Evolutionary conservation across 1,284 basidiomycete genomes (phyloP).

Genomic region (Rhodotorula sp.): DNA sequence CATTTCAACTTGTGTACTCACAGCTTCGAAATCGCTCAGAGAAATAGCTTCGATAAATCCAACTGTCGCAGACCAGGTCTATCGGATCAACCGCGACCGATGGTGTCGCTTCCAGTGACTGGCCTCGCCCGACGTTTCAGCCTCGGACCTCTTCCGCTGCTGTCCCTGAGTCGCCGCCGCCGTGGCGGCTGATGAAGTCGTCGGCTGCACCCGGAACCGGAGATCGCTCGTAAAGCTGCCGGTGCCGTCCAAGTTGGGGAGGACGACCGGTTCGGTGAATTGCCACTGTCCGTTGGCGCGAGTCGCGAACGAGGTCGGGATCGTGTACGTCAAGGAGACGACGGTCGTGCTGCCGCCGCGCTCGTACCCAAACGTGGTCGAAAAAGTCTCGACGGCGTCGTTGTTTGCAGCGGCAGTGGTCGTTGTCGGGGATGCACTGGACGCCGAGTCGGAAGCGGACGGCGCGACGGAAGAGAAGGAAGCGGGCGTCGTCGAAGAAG

Average conservation of each 20-base stretch:
- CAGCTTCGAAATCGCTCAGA: too few species aligned
- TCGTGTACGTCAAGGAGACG: constrained; percentile 33
- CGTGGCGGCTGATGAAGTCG: neutral
- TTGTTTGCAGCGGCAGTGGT: neutral
- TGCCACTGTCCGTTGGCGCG: constrained; percentile 32
- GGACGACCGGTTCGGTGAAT: constrained; percentile 34
- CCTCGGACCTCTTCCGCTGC: neutral
- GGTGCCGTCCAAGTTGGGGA: constrained; percentile 6
- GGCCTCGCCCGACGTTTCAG: neutral
- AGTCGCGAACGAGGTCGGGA: constrained; percentile 22
- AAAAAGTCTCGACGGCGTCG: neutral
- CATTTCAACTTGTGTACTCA: too few species aligned
- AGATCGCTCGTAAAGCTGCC: constrained; percentile 28
- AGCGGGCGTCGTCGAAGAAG: neutral
- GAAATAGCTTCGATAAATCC: neutral
- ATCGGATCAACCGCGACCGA: neutral
- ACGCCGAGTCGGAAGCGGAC: neutral
- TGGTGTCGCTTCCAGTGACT: constrained; percentile 1
- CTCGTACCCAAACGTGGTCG: constrained; percentile 27
- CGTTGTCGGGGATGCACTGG: neutral
- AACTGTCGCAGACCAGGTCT: neutral
- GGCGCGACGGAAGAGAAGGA: neutral
- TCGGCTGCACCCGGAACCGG: constrained; percentile 31
- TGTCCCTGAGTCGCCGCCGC: neutral
- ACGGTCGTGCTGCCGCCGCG: constrained; percentile 17